Base-by-base conservation (phyloP, 805 yeast species). In the Saccharomycopsis sp. region DNA sequence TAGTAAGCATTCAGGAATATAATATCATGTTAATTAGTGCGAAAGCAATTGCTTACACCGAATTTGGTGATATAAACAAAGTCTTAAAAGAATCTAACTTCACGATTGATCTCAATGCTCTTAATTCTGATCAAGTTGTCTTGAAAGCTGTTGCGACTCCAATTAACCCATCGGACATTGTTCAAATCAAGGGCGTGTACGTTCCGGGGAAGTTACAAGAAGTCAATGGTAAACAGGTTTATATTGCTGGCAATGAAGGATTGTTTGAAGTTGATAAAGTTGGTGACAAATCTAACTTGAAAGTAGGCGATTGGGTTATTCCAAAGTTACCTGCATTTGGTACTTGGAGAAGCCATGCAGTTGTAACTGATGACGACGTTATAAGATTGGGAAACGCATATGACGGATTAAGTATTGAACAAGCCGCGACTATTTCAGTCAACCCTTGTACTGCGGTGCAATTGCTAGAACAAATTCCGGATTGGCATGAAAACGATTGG, bases 241-340 rank as follows among this genome's bases (percentile, higher is more conserved):
- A 94, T 3, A 79, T 86, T 39, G 86, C 88, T 29, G 97, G 97
- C 43, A 90, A 90, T 59, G 97, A 89, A 63, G 97, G 96, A 21
- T 73, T 85, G 9, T 89, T 85, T 59, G 83, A 86, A 59, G 79
- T 89, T 14, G 58, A 84, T 14, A 76, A 79, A 43, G 74, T 75
- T 7, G 95, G 95, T 20, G 51, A 68, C 8, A 55, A 62, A 11
- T 82, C 40, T 5, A 36, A 48, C n/a, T 66, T 84, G 41, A 53
- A 66, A 35, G 63, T 65, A 1, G 96, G 95, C 38, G 97, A 90
- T 61, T 86, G 95, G 88, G 86, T 81, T 31, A 73, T 89, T 34
- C 96, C 97, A 7, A 56, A 75, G 6, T 65, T 66, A 32, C 81
- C 86, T 8, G 81, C 83, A 54, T 80, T 80, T 46, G 98, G 97